Evolutionary conservation across 768 basidiomycete species (phyloP).

Genomic region (Leccinum subgranulosum): DNA sequence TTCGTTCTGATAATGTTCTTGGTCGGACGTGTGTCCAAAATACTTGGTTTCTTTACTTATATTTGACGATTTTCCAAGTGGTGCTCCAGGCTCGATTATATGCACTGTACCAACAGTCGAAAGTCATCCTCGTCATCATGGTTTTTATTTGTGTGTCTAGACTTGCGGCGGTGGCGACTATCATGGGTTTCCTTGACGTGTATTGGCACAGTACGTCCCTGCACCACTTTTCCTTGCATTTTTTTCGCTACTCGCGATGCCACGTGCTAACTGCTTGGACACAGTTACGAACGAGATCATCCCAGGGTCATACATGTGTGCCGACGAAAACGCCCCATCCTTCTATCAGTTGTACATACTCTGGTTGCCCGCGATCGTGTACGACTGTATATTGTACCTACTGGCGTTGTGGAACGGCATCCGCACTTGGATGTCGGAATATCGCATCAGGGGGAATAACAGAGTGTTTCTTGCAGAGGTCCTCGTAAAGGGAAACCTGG

Average conservation of each 20-base stretch:
- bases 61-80: slow-evolving; percentile 1
- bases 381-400: slow-evolving; percentile 1
- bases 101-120: slow-evolving; percentile 7
- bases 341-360: slow-evolving; percentile 4
- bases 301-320: slow-evolving; percentile 4
- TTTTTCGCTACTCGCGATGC: not conserved
- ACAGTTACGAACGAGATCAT: not conserved
- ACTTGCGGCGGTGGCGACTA: slow-evolving; percentile 3
- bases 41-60: not conserved
- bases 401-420: slow-evolving; percentile 4
- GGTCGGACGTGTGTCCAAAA: slow-evolving; percentile 2
- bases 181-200: slow-evolving; percentile 5
- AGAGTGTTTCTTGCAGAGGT: not conserved
- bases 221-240: not conserved
- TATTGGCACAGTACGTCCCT: slow-evolving; percentile 2
- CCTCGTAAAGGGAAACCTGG: not conserved
- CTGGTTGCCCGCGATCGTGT: slow-evolving; percentile 9
- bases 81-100: slow-evolving; percentile 15
- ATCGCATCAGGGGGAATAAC: not conserved
- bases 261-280: too few relatives aligned
- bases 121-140: slow-evolving; percentile 4
- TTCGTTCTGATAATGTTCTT: not conserved
- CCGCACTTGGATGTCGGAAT: not conserved
- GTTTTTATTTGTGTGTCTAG: slow-evolving; percentile 2
- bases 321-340: not conserved